phyloP scores from a whole-genome alignment of 2,329 filamentous ascomycete genomes.

The Sordariomycetes sp. region DNA sequence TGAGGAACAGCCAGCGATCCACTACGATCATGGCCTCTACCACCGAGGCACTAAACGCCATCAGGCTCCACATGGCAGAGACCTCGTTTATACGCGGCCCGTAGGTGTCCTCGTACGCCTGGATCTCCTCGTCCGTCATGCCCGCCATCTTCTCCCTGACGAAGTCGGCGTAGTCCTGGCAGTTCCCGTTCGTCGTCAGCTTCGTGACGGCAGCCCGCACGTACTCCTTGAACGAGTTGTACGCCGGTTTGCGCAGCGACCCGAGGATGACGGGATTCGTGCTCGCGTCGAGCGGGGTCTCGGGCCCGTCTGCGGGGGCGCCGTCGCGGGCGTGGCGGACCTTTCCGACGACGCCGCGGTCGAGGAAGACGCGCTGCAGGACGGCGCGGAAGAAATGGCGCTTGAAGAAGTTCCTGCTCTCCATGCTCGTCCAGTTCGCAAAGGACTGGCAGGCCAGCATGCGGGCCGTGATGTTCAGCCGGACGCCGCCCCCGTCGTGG shows the following conservation, averaged over 20 bases:
- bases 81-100: slow-evolving; percentile 64
- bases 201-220: slow-evolving; percentile 73
- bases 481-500: slow-evolving; percentile 56
- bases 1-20: slow-evolving; percentile 81
- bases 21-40: slow-evolving; percentile 84
- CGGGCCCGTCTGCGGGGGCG: slow-evolving; percentile 8
- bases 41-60: slow-evolving; percentile 88
- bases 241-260: slow-evolving; percentile 69
- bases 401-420: slow-evolving; percentile 82
- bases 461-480: slow-evolving; percentile 88
- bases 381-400: slow-evolving; percentile 88
- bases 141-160: slow-evolving; percentile 55
- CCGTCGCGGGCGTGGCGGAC: slow-evolving; percentile 27
- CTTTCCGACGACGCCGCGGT: slow-evolving; percentile 64
- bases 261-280: slow-evolving; percentile 81
- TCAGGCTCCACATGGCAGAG: slow-evolving; percentile 82
- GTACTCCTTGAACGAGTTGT: slow-evolving; percentile 64
- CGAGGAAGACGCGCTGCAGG: slow-evolving; percentile 84
- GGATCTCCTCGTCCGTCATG: slow-evolving; percentile 67
- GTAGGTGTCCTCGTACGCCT: slow-evolving; percentile 57
- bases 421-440: slow-evolving; percentile 73
- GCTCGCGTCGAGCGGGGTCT: slow-evolving; percentile 40
- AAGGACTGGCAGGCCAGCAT: slow-evolving; percentile 99
- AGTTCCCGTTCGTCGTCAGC: slow-evolving; percentile 46
- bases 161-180: slow-evolving; percentile 46